Conservation (phyloP, 169 alveolate species). For the Sarcocystis neurona region DNA sequence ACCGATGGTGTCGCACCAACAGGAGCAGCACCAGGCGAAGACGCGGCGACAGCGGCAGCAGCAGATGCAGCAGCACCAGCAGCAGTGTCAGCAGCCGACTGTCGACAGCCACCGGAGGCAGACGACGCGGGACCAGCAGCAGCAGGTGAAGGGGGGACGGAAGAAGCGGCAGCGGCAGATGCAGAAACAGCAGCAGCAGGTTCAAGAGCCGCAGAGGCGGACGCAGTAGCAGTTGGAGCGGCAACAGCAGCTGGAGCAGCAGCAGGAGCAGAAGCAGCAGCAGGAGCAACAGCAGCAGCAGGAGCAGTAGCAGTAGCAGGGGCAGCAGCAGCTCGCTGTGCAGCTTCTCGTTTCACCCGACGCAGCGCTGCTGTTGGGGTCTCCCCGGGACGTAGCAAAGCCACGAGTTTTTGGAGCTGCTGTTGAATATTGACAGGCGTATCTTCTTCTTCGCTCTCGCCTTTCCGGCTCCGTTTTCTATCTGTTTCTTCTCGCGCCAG, state of each 20-base stretch:
- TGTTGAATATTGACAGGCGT: background rate
- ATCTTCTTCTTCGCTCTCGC: background rate
- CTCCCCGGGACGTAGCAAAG: background rate
- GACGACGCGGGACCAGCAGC: background rate
- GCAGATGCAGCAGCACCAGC: background rate
- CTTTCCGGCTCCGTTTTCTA: no score
- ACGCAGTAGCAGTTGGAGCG: background rate
- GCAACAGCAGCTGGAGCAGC: background rate
- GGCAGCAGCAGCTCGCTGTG: background rate
- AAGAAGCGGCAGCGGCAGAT: no score
- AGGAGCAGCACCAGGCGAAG: background rate
- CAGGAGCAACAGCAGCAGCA: background rate
- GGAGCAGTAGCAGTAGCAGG: background rate
- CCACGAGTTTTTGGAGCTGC: background rate
- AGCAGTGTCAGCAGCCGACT: no score
- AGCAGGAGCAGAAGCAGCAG: background rate
- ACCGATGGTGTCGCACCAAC: no score
- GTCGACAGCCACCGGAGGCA: background rate
- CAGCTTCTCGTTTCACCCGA: constrained; percentile 5
- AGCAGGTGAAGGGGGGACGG: no score
- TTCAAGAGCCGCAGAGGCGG: no score
- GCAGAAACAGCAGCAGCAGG: no score
- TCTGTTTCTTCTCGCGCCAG: background rate
- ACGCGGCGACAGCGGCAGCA: background rate
- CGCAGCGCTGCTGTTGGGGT: constrained; percentile 20